These are phyloP conservation scores for Aspergillus hortae DNA, from an alignment of 2,329 filamentous ascomycete species.

Conservation along the genomic window DNA sequence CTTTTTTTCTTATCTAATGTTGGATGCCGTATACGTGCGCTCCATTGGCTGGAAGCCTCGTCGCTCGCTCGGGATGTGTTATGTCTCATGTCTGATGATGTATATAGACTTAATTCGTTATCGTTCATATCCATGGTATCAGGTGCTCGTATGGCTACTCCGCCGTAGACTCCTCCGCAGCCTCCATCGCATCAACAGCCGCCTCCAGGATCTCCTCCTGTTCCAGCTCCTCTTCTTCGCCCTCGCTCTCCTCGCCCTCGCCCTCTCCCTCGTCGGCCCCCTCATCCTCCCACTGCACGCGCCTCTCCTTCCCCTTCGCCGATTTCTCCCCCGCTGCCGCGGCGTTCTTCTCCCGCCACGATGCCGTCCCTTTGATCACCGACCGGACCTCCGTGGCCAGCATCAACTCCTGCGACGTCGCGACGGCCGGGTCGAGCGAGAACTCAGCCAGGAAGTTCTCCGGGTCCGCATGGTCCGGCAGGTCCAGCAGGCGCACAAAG, in stretches of 20 bases:
- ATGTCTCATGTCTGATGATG: conserved; percentile 8
- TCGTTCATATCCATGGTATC: background rate
- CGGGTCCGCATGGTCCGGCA: conserved; percentile 35
- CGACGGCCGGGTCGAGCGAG: conserved; percentile 20
- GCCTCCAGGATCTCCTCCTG: conserved; percentile 28
- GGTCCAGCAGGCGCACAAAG: conserved; percentile 32
- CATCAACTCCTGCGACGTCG: conserved; percentile 21
- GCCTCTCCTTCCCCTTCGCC: background rate
- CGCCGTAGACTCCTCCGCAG: conserved; percentile 9
- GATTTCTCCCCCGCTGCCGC: conserved; percentile 4
- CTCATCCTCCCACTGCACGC: background rate
- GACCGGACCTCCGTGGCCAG: conserved; percentile 36
- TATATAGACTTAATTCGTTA: conserved; percentile 2
- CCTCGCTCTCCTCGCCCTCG: conserved; percentile 15
- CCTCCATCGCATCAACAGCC: conserved; percentile 25
- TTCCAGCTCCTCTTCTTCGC: conserved; percentile 32
- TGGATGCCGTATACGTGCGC: background rate
- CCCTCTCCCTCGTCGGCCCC: conserved; percentile 6
- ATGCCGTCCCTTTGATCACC: conserved; percentile 28
- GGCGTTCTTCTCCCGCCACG: conserved; percentile 22
- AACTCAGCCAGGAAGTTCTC: conserved; percentile 21
- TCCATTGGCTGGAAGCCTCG: background rate
- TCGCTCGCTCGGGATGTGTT: background rate
- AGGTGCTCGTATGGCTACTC: background rate
- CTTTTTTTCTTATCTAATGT: background rate